phyloP scores from a whole-genome alignment of 2,329 filamentous ascomycete species.

The Nemania bipapillata region DNA sequence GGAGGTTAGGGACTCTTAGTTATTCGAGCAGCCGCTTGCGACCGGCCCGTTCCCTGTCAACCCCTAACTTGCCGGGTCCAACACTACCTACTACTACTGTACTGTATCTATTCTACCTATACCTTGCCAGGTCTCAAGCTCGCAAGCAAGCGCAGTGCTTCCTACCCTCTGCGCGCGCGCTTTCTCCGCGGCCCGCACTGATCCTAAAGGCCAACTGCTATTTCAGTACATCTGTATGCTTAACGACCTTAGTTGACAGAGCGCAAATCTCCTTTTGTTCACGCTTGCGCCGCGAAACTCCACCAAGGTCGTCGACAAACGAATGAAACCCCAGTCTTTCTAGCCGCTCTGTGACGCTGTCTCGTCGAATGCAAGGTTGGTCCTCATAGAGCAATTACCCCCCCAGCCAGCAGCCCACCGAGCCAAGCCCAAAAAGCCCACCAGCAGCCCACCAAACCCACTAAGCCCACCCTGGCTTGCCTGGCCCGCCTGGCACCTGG shows the following conservation, averaged over 20 bases:
- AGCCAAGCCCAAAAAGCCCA: conserved; percentile 17
- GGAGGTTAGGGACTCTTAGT: not conserved
- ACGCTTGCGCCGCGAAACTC: conserved; percentile 46
- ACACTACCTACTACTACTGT: not conserved
- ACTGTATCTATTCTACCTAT: not conserved
- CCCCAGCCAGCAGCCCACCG: conserved; percentile 30
- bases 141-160: conserved; percentile 20
- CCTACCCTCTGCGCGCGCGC: conserved; percentile 14
- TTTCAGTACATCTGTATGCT: conserved; percentile 33
- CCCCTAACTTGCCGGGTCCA: conserved; percentile 25
- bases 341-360: conserved; percentile 54
- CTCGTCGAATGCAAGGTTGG: conserved; percentile 54
- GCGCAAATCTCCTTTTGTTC: conserved; percentile 27
- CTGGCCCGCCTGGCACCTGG: conserved; percentile 39
- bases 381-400: conserved; percentile 47
- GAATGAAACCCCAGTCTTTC: conserved; percentile 56
- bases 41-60: conserved; percentile 38
- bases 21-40: conserved; percentile 36
- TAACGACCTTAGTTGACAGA: conserved; percentile 6
- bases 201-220: conserved; percentile 23
- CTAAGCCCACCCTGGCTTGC: conserved; percentile 19
- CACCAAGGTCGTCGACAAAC: conserved; percentile 47
- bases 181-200: conserved; percentile 15
- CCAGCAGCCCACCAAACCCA: conserved; percentile 10
- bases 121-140: not conserved